Evolutionary conservation across 2,329 filamentous ascomycete genomes (phyloP), one percentile per base, ranked within the genome.

Genomic region (Sclerotinia borealis): DNA sequence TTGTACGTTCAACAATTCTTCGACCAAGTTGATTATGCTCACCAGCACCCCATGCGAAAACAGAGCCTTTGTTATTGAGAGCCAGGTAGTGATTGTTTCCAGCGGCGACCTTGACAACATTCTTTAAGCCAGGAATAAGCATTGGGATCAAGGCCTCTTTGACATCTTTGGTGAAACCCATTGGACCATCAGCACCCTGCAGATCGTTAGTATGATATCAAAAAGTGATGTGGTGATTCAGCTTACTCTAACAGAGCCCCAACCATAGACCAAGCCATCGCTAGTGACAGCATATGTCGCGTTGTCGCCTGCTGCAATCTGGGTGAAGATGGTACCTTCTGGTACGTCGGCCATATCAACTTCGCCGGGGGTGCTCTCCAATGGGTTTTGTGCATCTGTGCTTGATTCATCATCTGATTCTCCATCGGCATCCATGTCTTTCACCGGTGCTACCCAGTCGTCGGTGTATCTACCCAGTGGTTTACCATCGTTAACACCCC

Each of bases 401-500:
- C 4, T 78, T 76, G 85, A 84, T 22, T 82, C 81, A 60, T 63
- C 48, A 41, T 77, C 75, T 15, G 77, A 77, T 9, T 64, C 72
- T 22, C 64, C 71, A 37, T 79, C 79, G 52, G 80, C 78, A 63
- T 85, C 82, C 61, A n/a, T n/a, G n/a, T n/a, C n/a, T n/a, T 83
- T 79, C 22, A 82, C 75, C 17, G 85, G 85, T 59, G 88, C 88
- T 2, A 88, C 83, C 83, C 86, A 89, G 9, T 22, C 25, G 15
- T 77, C 78, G 1, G 90, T 93, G 73, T 90, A 84, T 73, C 91
- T 82, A 37, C 91, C 91, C 50, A 95, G 82, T 7, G 91, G 90
- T 66, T 88, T 88, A 72, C 92, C 87, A 72, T 95, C 91, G 73
- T 95, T 95, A 69, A 93, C 91, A 58, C 91, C 91, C 91, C 91